Base-by-base conservation (phyloP, 495 filamentous ascomycete genomes). In the Mycothermus thermophilus region DNA sequence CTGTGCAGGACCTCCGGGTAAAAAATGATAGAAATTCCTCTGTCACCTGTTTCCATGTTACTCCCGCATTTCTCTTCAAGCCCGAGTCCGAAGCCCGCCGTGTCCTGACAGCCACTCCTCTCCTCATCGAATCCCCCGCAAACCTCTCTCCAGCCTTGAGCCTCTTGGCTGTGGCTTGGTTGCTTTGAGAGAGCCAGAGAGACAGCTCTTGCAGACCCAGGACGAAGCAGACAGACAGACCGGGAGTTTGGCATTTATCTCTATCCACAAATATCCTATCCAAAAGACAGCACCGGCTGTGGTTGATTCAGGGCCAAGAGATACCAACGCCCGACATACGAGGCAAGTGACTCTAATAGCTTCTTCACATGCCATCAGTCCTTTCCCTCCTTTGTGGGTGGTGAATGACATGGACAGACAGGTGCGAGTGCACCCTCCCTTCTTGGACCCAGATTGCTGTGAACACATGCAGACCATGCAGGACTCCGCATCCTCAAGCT, bases 11-110 rank as follows among this genome's bases (percentile, higher is more conserved):
- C 12, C n/a, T 19, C 26, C 20, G 37, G 28, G 13, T 27, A 37
- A 37, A 40, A 44, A 42, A 38, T 30, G 32, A 39, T 44, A 41
- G 32, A 44, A 35, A 32, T 35, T 27, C 46, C 38, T 35, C 32
- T 18, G 30, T n/a, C n/a, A n/a, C n/a, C n/a, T 14, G 31, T 35
- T 41, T 44, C 45, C 45, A 48, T 35, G 41, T 13, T n/a, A n/a
- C 22, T 37, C 35, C 38, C 38, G 37, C 23, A 35, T n/a, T n/a
- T n/a, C n/a, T n/a, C n/a, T n/a, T n/a, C n/a, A n/a, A 13, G 2
- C 25, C 4, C 23, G 5, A 9, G 16, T n/a, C n/a, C n/a, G 14
- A 36, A 25, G 16, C 22, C 19, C 27, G 16, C 30, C 29, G 7
- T 8, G 20, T 21, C 8, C 9, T 18, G 32, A 5, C 34, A 13